Evolutionary conservation across 2,329 filamentous ascomycete genomes (phyloP).

Genomic region (Xylaria hypoxylon): DNA sequence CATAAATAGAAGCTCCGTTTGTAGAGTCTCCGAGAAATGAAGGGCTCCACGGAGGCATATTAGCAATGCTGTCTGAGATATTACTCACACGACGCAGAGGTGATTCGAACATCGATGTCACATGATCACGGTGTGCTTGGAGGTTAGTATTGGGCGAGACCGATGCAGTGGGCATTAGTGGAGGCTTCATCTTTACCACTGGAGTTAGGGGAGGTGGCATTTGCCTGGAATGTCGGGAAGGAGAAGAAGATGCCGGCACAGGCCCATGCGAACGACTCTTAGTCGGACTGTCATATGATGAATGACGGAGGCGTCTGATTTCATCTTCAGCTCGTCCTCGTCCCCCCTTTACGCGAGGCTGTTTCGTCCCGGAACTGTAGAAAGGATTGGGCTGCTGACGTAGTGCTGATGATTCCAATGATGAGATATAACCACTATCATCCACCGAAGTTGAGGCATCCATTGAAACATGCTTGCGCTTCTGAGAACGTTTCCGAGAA

Average conservation of each 20-base stretch:
- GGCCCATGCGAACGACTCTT: conserved; percentile 70
- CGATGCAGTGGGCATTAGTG: conserved; percentile 72
- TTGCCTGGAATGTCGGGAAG: conserved; percentile 68
- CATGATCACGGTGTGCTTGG: conserved; percentile 85
- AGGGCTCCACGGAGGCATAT: conserved; percentile 69
- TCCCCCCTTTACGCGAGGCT: conserved; percentile 85
- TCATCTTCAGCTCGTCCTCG: conserved; percentile 94
- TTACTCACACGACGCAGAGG: conserved; percentile 65
- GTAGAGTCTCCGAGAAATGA: conserved; percentile 66
- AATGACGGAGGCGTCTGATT: conserved; percentile 91
- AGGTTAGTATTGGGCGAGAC: conserved; percentile 94
- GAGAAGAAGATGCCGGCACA: conserved; percentile 73
- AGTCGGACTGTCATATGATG: conserved; percentile 91
- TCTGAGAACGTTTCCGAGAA: conserved; percentile 75
- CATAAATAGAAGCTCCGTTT: conserved; percentile 62
- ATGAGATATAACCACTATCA: conserved; percentile 98
- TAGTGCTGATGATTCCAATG: conserved; percentile 88
- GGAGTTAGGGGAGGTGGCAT: conserved; percentile 85
- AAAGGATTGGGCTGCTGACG: conserved; percentile 73
- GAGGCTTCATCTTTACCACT: conserved; percentile 77
- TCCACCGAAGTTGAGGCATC: conserved; percentile 59
- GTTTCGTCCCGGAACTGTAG: conserved; percentile 82
- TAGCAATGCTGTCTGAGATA: conserved; percentile 59
- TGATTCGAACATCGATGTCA: conserved; percentile 79
- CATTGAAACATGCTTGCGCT: conserved; percentile 82